Conservation (phyloP, 495 filamentous ascomycete species). For the Tuber brumale region DNA sequence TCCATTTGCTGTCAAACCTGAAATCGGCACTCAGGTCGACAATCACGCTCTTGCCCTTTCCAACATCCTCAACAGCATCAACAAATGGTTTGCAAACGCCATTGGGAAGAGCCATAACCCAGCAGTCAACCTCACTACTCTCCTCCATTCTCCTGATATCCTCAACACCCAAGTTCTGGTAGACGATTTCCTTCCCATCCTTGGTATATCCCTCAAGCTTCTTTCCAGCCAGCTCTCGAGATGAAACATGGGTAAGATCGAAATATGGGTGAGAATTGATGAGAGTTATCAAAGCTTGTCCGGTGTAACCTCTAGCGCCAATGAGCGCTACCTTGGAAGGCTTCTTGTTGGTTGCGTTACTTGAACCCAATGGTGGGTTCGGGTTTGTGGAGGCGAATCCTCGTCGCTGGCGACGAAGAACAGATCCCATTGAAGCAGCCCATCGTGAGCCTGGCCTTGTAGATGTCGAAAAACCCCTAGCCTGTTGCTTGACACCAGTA, state of each 20-base stretch:
- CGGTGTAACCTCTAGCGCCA: constrained; percentile 92
- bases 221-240: constrained; percentile 85
- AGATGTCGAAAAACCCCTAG: constrained; percentile 58
- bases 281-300: constrained; percentile 82
- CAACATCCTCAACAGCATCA: constrained; percentile 73
- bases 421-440: constrained; percentile 12
- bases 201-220: constrained; percentile 86
- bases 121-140: constrained; percentile 89
- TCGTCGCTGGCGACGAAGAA: constrained; percentile 39
- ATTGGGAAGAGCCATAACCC: constrained; percentile 97
- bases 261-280: constrained; percentile 90
- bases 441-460: constrained; percentile 40
- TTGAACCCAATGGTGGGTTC: constrained; percentile 91
- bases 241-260: constrained; percentile 89
- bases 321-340: constrained; percentile 85
- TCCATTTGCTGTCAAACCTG: constrained; percentile 84
- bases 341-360: constrained; percentile 75
- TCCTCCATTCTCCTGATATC: constrained; percentile 87
- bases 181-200: constrained; percentile 67
- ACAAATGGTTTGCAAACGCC: constrained; percentile 96
- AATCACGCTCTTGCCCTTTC: constrained; percentile 66
- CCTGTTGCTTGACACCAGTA: constrained; percentile 52
- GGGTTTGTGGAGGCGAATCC: constrained; percentile 75
- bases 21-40: constrained; percentile 94
- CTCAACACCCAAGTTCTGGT: constrained; percentile 84